These are phyloP conservation scores for Skeletonema potamos DNA, from an alignment of 108 stramenopile species.

Conservation along the genomic window DNA sequence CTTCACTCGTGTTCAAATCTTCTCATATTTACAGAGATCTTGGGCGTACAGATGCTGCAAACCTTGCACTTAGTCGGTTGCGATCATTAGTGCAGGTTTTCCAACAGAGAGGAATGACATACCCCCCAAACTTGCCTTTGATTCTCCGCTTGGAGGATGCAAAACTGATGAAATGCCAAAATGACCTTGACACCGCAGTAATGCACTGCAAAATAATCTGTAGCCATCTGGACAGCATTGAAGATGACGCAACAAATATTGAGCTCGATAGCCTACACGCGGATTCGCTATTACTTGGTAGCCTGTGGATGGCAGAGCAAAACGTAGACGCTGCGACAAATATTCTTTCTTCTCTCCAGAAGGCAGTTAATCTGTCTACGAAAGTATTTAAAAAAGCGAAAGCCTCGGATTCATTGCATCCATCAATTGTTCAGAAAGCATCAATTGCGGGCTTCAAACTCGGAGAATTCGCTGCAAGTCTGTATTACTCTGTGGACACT, in stretches of 20 bases:
- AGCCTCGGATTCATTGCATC: background rate
- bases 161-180: conserved; percentile 53
- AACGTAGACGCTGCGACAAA: conserved; percentile 60
- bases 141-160: conserved; percentile 75
- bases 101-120: conserved; percentile 3
- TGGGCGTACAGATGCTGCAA: conserved; percentile 47
- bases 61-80: conserved; percentile 26
- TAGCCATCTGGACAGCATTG: conserved; percentile 39
- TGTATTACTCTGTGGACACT: conserved; percentile 49
- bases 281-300: conserved; percentile 58
- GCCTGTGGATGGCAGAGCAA: conserved; percentile 74
- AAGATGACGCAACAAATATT: background rate
- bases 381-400: conserved; percentile 23
- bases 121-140: conserved; percentile 23
- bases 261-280: conserved; percentile 34
- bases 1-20: conserved; percentile 48
- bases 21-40: conserved; percentile 44
- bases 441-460: conserved; percentile 52
- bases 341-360: conserved; percentile 65
- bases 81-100: conserved; percentile 33
- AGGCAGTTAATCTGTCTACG: conserved; percentile 52
- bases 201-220: conserved; percentile 56
- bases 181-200: conserved; percentile 62
- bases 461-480: conserved; percentile 59
- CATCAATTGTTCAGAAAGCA: conserved; percentile 27